Base-by-base conservation (phyloP, 371 early-diverging fungal genomes). In the Funneliformis caledonium region DNA sequence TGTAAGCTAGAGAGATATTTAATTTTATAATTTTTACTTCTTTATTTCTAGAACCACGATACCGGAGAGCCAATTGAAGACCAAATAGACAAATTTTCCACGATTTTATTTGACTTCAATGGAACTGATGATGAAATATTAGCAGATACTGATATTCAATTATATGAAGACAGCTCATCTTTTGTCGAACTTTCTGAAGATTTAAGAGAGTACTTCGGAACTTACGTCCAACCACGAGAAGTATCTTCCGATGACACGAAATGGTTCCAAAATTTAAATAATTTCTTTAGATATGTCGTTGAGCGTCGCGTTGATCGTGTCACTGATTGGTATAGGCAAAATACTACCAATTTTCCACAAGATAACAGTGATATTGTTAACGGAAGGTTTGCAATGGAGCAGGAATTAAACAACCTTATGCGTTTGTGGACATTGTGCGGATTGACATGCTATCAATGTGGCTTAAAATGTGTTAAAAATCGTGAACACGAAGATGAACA, bases 401-500 rank as follows among this genome's bases (percentile, higher is more conserved):
- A 80, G 45, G 73, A 60, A 76, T 60, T 70, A 42, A 26, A 22
- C 14, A 48, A 31, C 19, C 80, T 80, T 7, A n/a, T 4, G 26
- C 52, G 19, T 11, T 37, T 62, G 0, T 80, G 80, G 80, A 72
- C 78, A 5, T 60, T 80, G 2, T 80, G 80, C 37, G 48, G 73
- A 33, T 48, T 70, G 19, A 26, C 48, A 9, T 80, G 80, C 45
- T 3, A 70, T 22, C 11, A 80, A 69, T 83, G 76, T 81, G 59
- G 80, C 14, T 50, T 82, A 47, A 26, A 14, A 14, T 84, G 84
- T 52, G 7, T 83, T 5, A 56, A 75, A 45, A 37, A 50, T 19
- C 31, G 65, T 42, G 72, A 61, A 33, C 83, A 84, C 43, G 31
- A 48, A 14, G 79, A 69, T 16, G 33, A 60, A 8, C 84, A 84